These are phyloP conservation scores for Saccharum spontaneum DNA, from an alignment of 176 grass and related monocot species.

Conservation along the genomic window DNA sequence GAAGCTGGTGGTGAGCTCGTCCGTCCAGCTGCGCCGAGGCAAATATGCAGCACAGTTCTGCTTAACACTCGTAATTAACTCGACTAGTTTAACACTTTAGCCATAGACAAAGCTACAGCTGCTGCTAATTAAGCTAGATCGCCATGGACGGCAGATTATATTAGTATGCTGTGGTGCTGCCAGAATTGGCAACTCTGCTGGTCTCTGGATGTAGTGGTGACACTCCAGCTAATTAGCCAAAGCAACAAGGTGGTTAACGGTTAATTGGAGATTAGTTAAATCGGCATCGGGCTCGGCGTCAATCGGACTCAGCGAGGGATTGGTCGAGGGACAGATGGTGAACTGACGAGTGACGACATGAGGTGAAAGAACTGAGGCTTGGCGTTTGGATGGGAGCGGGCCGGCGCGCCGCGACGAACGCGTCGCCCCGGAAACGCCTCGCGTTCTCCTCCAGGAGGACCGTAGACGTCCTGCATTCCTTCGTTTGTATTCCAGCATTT, in stretches of 20 bases:
- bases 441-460: background rate
- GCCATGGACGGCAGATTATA: background rate
- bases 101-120: background rate
- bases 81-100: no score
- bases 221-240: background rate
- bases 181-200: background rate
- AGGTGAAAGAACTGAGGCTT: constrained; percentile 42
- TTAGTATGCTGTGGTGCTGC: background rate
- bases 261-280: background rate
- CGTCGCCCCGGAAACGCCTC: background rate
- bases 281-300: constrained; percentile 1
- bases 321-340: background rate
- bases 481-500: background rate
- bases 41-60: background rate
- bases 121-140: background rate
- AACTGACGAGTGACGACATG: background rate
- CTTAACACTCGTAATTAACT: background rate
- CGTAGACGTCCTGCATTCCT: background rate
- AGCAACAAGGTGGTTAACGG: background rate
- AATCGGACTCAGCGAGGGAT: background rate
- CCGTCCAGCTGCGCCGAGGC: constrained; percentile 20
- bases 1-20: background rate
- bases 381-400: constrained; percentile 22
- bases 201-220: no score
- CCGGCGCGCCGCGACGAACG: background rate